A percentile compares a stretch with the other conserved stretches of the same genome.
Conservation (phyloP, 805 yeast genomes). For the Lipomyces anomalus region DNA sequence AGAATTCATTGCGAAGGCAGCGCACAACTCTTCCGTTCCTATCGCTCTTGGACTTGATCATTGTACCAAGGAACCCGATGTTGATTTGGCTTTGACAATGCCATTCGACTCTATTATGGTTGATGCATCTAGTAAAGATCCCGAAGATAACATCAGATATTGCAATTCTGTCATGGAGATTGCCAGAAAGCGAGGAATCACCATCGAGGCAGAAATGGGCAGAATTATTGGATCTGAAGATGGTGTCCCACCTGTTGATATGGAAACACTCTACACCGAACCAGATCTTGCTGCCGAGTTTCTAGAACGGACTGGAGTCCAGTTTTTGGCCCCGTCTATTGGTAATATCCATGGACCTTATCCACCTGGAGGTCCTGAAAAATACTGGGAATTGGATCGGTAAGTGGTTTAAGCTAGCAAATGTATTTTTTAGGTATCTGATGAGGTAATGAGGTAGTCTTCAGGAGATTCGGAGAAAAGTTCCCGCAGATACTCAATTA, state of each 20-base stretch:
- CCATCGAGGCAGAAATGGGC: slow-evolving; percentile 39
- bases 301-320: slow-evolving; percentile 34
- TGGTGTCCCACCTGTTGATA: slow-evolving; percentile 32
- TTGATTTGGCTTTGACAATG: slow-evolving; percentile 32
- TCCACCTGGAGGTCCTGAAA: slow-evolving; percentile 35
- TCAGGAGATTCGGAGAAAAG: slow-evolving; percentile 20
- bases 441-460: no score
- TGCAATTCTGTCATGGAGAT: slow-evolving; percentile 32
- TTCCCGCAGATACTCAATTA: slow-evolving; percentile 25
- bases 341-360: slow-evolving; percentile 39
- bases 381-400: slow-evolving; percentile 30
- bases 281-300: slow-evolving; percentile 34
- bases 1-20: slow-evolving; percentile 29
- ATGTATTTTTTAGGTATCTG: no score
- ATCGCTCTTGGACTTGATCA: slow-evolving; percentile 37
- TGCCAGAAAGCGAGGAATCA: slow-evolving; percentile 31
- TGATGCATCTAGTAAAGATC: slow-evolving; percentile 37
- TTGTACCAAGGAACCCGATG: slow-evolving; percentile 33
- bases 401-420: no score
- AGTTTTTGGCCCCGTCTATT: slow-evolving; percentile 37
- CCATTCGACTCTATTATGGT: slow-evolving; percentile 40
- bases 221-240: slow-evolving; percentile 40
- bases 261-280: slow-evolving; percentile 35
- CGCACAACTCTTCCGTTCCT: slow-evolving; percentile 34
- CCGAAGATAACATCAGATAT: slow-evolving; percentile 32